These are phyloP conservation scores for Lichtheimia hyalospora DNA, from an alignment of 371 early-diverging fungal genomes.

Conservation along the genomic window DNA sequence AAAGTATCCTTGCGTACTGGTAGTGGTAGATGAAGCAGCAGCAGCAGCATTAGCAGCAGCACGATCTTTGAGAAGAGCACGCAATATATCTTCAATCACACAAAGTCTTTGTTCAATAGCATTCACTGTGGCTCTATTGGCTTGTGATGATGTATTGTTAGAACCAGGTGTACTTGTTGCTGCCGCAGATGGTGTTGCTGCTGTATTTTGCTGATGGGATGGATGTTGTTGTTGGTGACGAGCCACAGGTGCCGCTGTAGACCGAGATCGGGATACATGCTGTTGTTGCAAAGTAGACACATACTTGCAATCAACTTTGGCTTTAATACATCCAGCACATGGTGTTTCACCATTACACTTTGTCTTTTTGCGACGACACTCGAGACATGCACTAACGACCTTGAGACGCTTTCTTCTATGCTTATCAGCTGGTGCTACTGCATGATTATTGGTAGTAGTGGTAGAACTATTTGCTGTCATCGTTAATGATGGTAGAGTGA, in stretches of 20 bases:
- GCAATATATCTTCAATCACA: constrained; percentile 41
- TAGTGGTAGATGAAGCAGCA: neutral
- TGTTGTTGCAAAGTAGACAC: constrained; percentile 13
- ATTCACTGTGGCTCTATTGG: constrained; percentile 21
- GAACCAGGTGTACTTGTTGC: neutral
- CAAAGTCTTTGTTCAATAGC: constrained; percentile 41
- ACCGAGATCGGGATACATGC: constrained; percentile 4
- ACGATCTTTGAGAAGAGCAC: constrained; percentile 25
- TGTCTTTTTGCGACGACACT: constrained; percentile 62
- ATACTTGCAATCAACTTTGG: constrained; percentile 40
- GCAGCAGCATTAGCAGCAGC: neutral
- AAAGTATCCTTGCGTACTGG: neutral
- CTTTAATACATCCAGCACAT: constrained; percentile 36
- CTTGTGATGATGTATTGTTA: neutral
- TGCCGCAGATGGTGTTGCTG: neutral
- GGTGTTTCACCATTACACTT: constrained; percentile 50
- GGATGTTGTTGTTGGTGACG: neutral
- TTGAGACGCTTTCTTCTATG: constrained; percentile 44
- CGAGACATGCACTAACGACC: constrained; percentile 46
- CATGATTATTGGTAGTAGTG: too few species aligned
- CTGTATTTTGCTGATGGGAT: constrained; percentile 1
- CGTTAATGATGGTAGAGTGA: too few species aligned
- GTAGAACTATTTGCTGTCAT: too few species aligned
- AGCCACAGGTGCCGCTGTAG: neutral
- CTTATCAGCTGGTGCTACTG: constrained; percentile 22